Percentiles rank a stretch among this genome's conserved stretches.
Evolutionary conservation across 2,329 filamentous ascomycete species (phyloP).

Genomic region (Exophiala alcalophila): DNA sequence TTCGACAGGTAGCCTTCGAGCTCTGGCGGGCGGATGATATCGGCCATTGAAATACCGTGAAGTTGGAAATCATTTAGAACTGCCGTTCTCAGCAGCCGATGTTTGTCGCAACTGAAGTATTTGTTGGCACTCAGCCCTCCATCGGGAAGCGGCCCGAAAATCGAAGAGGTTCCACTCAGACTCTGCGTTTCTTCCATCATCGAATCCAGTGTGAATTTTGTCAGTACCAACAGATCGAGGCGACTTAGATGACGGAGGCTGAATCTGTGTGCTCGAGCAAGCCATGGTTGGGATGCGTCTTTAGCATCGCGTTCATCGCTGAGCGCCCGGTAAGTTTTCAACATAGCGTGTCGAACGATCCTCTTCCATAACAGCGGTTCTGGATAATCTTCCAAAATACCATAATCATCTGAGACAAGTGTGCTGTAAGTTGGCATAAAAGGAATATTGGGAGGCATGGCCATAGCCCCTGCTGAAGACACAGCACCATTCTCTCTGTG

Average conservation of each 20-base stretch:
- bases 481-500: no score
- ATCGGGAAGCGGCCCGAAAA: no score
- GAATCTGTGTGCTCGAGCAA: background rate
- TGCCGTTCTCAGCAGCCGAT: background rate
- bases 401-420: background rate
- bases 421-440: background rate
- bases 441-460: background rate
- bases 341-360: background rate
- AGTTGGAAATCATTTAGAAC: slow-evolving; percentile 1
- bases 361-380: background rate
- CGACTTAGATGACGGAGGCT: slow-evolving; percentile 1
- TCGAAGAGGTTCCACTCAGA: no score
- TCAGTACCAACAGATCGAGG: background rate
- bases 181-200: background rate
- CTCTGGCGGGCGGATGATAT: background rate
- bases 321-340: slow-evolving; percentile 5
- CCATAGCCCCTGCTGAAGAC: no score
- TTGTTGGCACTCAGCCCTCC: background rate
- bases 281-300: background rate
- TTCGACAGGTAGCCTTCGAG: background rate
- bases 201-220: slow-evolving; percentile 1
- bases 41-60: slow-evolving; percentile 1
- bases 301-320: background rate
- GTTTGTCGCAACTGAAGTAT: background rate
- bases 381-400: background rate